Evolutionary conservation across 2,329 filamentous ascomycete genomes (phyloP), one percentile per base, ranked within the genome.

Genomic region (Teratosphaeria nubilosa): DNA sequence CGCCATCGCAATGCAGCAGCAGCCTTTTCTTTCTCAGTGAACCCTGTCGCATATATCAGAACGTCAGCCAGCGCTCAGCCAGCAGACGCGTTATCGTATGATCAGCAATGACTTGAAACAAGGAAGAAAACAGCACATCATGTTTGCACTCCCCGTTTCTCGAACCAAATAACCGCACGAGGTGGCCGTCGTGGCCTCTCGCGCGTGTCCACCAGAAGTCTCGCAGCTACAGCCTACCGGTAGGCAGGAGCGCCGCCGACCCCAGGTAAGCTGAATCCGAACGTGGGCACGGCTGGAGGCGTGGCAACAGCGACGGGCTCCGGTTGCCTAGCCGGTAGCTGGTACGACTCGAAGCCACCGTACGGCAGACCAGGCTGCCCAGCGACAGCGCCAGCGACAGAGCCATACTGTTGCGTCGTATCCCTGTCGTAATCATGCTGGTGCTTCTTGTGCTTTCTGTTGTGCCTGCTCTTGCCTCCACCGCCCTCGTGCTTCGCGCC

Each of bases 201-300:
- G 5, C 24, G 10, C 1, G 25, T n/a, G 10, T 30, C 22, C 20
- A n/a, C 22, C 22, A 52, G 24, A 22, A 9, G 14, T 16, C 50
- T 54, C 53, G 20, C 16, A 14, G 30, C 16, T 55, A n/a, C n/a
- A n/a, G n/a, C n/a, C n/a, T n/a, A 53, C n/a, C 25, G 51, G 14
- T 30, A 34, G 9, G 51, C 51, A 31, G 51, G 51, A 14, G 51
- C 51, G 30, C 22, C 54, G 13, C 41, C 54, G n/a, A 22, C 45
- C 20, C 24, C 24, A 13, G 59, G 59, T 51, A 61, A 20, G 30
- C 59, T 61, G 25, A 61, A 74, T 0, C 73, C 73, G 57, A 75
- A 75, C 9, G 68, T 68, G 24, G 73, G 73, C 34, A 75, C 73
- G 20, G 72, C 69, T 5, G 73, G 73, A 30, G 73, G 72, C 41